phyloP scores from a whole-genome alignment of 2,329 filamentous ascomycete genomes.

The Cercospora zeina region DNA sequence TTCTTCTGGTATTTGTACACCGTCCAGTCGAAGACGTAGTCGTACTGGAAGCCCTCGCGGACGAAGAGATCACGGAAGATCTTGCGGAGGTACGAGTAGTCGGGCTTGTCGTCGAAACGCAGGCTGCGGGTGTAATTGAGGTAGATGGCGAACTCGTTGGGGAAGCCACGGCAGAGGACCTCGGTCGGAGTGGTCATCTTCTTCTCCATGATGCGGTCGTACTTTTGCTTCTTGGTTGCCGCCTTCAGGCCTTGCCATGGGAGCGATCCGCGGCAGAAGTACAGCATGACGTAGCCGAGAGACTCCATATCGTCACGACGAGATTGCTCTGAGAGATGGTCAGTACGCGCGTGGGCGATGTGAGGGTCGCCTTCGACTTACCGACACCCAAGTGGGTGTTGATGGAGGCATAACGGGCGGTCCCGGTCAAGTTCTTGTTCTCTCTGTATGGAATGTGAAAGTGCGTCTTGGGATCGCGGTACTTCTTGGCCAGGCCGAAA shows the following conservation, averaged over 20 bases:
- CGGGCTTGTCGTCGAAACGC: constrained; percentile 98
- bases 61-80: constrained; percentile 99
- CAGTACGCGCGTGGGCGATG: constrained; percentile 11
- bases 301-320: constrained; percentile 99
- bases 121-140: constrained; percentile 98
- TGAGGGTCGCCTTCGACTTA: constrained; percentile 43
- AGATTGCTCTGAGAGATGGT: constrained; percentile 71
- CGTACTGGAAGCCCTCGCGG: constrained; percentile 98
- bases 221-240: constrained; percentile 89
- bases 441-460: constrained; percentile 99
- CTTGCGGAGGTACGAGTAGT: constrained; percentile 99
- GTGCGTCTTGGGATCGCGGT: constrained; percentile 98
- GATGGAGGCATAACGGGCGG: constrained; percentile 96
- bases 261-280: constrained; percentile 98
- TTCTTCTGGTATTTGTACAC: constrained; percentile 99
- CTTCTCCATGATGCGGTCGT: constrained; percentile 99
- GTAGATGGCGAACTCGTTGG: constrained; percentile 99
- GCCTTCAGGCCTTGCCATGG: constrained; percentile 87
- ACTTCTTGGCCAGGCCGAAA: constrained; percentile 99
- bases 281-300: constrained; percentile 98
- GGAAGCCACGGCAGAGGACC: constrained; percentile 97
- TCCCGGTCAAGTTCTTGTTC: constrained; percentile 99
- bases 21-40: constrained; percentile 99
- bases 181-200: constrained; percentile 99
- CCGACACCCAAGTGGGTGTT: constrained; percentile 96